Evolutionary conservation across 2,329 filamentous ascomycete species (phyloP).

Genomic region (Fusarium floridanum): DNA sequence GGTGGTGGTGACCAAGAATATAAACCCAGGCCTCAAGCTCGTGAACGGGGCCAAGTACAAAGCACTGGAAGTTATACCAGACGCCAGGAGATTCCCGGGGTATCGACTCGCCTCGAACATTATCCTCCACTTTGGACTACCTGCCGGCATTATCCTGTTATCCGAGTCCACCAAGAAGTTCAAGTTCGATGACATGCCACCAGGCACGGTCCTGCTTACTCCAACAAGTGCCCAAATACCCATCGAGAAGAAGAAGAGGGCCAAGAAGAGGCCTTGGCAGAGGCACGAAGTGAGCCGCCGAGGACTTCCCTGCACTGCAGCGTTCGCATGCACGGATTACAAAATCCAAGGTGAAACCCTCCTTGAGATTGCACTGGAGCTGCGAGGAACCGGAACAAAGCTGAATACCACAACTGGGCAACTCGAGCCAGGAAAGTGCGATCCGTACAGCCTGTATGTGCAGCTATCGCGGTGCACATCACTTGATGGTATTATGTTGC

Average conservation of each 20-base stretch:
- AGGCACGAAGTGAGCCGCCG: background rate
- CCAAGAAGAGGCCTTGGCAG: background rate
- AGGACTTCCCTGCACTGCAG: background rate
- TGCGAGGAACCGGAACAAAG: constrained; percentile 6
- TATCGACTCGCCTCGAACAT: background rate
- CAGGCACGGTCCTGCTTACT: background rate
- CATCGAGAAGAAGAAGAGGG: background rate
- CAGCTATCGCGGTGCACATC: background rate
- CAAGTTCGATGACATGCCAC: background rate
- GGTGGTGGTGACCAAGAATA: background rate
- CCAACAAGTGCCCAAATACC: background rate
- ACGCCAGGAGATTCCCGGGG: background rate
- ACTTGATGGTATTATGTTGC: background rate
- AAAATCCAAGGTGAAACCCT: background rate
- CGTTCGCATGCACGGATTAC: constrained; percentile 2
- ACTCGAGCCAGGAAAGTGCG: constrained; percentile 1
- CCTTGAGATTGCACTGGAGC: background rate
- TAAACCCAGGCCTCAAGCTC: background rate
- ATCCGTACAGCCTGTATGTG: background rate
- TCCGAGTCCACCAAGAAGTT: background rate
- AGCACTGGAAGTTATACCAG: background rate
- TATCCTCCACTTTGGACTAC: background rate
- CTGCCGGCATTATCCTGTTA: background rate
- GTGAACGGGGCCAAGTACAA: background rate
- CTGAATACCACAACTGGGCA: constrained; percentile 1